phyloP scores from a whole-genome alignment of 129 eudicot genomes.

The Kitagawia praeruptora region DNA sequence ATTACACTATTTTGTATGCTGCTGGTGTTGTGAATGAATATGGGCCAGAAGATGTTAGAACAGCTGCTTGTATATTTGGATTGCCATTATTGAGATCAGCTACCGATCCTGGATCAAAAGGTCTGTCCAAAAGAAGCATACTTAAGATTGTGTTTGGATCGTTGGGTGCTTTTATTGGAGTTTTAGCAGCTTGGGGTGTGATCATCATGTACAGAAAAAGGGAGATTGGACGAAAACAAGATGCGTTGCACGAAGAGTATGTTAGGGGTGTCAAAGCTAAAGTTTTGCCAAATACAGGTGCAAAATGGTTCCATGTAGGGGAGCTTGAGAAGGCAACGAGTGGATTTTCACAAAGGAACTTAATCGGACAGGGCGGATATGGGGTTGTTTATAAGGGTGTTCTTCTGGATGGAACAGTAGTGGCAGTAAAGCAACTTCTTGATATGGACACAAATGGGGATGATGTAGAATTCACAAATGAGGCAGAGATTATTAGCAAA shows the following conservation, averaged over 20 bases:
- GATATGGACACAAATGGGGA: constrained; percentile 37
- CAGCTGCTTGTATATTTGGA: constrained; percentile 51
- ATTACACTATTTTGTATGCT: constrained; percentile 50
- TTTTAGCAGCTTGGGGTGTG: constrained; percentile 16
- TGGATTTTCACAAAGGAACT: constrained; percentile 45
- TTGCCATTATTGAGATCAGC: constrained; percentile 25
- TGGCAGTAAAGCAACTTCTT: constrained; percentile 48
- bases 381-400: constrained; percentile 55
- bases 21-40: constrained; percentile 50
- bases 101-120: constrained; percentile 9
- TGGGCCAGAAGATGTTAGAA: constrained; percentile 45
- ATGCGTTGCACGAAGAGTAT: constrained; percentile 35
- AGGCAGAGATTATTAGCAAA: constrained; percentile 73
- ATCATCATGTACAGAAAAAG: constrained; percentile 21
- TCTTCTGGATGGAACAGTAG: constrained; percentile 44
- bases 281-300: constrained; percentile 56
- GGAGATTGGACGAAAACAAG: constrained; percentile 22
- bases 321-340: constrained; percentile 63
- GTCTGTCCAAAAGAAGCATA: constrained; percentile 7
- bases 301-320: constrained; percentile 48
- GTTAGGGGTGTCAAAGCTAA: constrained; percentile 37
- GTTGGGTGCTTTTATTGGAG: constrained; percentile 41
- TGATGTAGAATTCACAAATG: constrained; percentile 49
- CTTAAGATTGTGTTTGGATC: constrained; percentile 30
- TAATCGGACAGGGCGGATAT: constrained; percentile 59